These are phyloP conservation scores for Spinellus fusiger DNA, from an alignment of 192 early-diverging fungal genomes.

Conservation along the genomic window DNA sequence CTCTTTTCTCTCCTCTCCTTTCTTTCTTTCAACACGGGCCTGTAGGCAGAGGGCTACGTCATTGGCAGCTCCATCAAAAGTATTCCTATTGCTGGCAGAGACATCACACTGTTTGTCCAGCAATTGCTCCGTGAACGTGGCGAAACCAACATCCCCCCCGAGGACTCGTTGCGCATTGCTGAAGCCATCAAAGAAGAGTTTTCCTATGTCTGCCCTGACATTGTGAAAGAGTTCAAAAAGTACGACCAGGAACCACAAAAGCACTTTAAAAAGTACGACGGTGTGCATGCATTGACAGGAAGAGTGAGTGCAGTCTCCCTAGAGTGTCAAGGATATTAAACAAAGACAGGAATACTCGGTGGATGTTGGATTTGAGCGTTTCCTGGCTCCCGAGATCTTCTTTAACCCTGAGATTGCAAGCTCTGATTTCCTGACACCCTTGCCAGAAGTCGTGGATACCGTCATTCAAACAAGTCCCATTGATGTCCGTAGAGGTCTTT, in stretches of 20 bases:
- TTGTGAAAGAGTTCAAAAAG: slow-evolving; percentile 94
- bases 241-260: slow-evolving; percentile 86
- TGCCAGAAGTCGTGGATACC: slow-evolving; percentile 94
- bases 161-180: slow-evolving; percentile 92
- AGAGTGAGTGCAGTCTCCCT: slow-evolving; percentile 43
- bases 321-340: not conserved
- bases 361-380: slow-evolving; percentile 97
- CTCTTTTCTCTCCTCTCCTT: not conserved
- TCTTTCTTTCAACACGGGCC: not conserved
- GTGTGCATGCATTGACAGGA: slow-evolving; percentile 79
- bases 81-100: slow-evolving; percentile 97
- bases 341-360: slow-evolving; percentile 68
- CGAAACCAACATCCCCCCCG: slow-evolving; percentile 92
- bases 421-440: slow-evolving; percentile 93
- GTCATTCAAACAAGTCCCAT: slow-evolving; percentile 97
- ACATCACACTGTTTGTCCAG: slow-evolving; percentile 97
- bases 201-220: slow-evolving; percentile 95
- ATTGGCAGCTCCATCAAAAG: slow-evolving; percentile 97
- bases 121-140: slow-evolving; percentile 93
- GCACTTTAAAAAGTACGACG: slow-evolving; percentile 84
- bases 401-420: slow-evolving; percentile 98
- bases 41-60: slow-evolving; percentile 94
- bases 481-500: slow-evolving; percentile 93
- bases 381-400: slow-evolving; percentile 98
- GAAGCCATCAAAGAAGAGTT: slow-evolving; percentile 95